These are phyloP conservation scores for Podaxis pistillaris DNA, from an alignment of 768 basidiomycete species.

Conservation along the genomic window DNA sequence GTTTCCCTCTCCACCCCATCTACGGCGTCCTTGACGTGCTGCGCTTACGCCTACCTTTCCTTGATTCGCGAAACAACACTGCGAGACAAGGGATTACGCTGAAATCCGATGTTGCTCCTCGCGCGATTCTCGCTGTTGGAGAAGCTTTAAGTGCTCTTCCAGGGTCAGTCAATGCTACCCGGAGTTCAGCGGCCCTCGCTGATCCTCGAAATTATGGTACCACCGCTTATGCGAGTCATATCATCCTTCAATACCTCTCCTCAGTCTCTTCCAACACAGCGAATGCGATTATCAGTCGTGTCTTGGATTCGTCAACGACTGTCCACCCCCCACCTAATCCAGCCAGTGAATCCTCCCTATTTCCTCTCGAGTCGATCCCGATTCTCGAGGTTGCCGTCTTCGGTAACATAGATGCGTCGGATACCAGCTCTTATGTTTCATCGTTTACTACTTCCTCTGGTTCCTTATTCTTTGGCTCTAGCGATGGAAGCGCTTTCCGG, in stretches of 20 bases:
- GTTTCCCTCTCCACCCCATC: conserved; percentile 57
- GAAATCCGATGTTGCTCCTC: conserved; percentile 38
- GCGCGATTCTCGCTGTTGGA: conserved; percentile 52
- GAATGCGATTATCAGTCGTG: conserved; percentile 45
- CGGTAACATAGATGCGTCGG: conserved; percentile 48
- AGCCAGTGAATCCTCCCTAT: conserved; percentile 31
- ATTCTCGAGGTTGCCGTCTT: conserved; percentile 64
- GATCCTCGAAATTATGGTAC: conserved; percentile 60
- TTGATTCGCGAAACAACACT: conserved; percentile 39
- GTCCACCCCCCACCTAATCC: conserved; percentile 39
- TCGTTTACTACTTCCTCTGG: conserved; percentile 50
- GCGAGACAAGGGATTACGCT: conserved; percentile 52
- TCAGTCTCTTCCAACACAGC: conserved; percentile 48
- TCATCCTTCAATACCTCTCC: conserved; percentile 54
- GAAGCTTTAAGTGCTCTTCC: conserved; percentile 47
- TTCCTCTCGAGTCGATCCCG: conserved; percentile 45
- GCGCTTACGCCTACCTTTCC: conserved; percentile 56
- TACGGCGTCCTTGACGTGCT: conserved; percentile 63
- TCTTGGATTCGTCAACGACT: conserved; percentile 33
- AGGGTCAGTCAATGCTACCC: conserved; percentile 25
- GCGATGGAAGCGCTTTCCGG: conserved; percentile 44
- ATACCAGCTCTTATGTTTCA: conserved; percentile 46
- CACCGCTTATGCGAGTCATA: conserved; percentile 50
- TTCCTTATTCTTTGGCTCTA: conserved; percentile 59
- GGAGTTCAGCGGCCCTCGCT: conserved; percentile 28